Conservation (phyloP, 495 filamentous ascomycete genomes). For the Trichoderma virens region DNA sequence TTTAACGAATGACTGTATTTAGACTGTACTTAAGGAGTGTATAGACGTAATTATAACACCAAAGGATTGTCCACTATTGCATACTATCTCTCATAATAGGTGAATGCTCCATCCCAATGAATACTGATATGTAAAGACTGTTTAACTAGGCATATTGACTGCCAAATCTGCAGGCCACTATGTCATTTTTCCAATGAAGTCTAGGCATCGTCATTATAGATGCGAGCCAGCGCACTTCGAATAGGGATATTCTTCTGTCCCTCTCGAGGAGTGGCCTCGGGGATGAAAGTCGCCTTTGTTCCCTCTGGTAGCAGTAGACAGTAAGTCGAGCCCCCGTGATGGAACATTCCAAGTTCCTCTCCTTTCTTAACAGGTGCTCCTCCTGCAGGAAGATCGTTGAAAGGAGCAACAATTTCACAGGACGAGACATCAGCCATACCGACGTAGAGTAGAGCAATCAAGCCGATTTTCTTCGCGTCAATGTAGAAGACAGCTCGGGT, state of each 20-base stretch:
- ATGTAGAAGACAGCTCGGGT: slow-evolving; percentile 50
- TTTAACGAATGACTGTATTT: no score
- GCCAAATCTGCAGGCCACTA: no score
- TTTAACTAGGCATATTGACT: no score
- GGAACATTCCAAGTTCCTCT: slow-evolving; percentile 54
- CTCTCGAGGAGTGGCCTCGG: background rate
- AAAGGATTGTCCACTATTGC: no score
- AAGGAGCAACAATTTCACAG: slow-evolving; percentile 43
- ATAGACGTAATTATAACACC: no score
- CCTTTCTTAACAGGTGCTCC: slow-evolving; percentile 46
- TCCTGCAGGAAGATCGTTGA: slow-evolving; percentile 12
- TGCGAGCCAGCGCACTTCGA: slow-evolving; percentile 6
- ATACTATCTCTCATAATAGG: no score
- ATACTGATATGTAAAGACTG: no score
- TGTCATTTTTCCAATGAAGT: no score
- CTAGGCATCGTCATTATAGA: no score
- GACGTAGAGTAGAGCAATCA: slow-evolving; percentile 46
- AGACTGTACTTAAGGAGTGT: no score
- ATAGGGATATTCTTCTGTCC: slow-evolving; percentile 7
- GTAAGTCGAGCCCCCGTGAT: slow-evolving; percentile 53
- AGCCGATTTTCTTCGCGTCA: slow-evolving; percentile 46
- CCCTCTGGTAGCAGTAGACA: slow-evolving; percentile 40
- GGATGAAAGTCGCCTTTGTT: slow-evolving; percentile 11
- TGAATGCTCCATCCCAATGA: no score
- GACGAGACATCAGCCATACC: slow-evolving; percentile 55